Conservation (phyloP, 129 eudicot species). For the Deinandra increscens region DNA sequence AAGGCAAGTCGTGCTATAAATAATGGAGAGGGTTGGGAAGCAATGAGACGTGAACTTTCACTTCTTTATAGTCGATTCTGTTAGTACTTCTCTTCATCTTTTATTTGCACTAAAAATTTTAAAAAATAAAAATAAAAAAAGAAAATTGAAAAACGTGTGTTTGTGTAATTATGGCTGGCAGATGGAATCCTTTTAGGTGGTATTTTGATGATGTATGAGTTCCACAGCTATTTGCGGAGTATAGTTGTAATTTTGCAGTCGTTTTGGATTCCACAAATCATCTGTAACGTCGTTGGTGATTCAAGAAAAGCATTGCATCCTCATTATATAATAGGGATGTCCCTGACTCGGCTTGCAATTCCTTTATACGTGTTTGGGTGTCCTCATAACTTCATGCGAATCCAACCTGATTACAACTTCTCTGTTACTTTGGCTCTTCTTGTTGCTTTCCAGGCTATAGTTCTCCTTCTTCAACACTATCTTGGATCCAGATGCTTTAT, state of each 20-base stretch:
- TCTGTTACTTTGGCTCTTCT: conserved; percentile 63
- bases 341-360: conserved; percentile 76
- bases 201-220: conserved; percentile 91
- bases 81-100: conserved; percentile 42
- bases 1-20: conserved; percentile 84
- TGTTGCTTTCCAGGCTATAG: conserved; percentile 68
- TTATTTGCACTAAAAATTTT: not conserved
- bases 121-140: no score
- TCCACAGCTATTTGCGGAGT: conserved; percentile 68
- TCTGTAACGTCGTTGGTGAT: conserved; percentile 73
- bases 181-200: conserved; percentile 98
- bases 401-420: conserved; percentile 73
- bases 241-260: conserved; percentile 80
- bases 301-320: conserved; percentile 98
- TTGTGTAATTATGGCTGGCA: conserved; percentile 43
- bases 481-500: conserved; percentile 95
- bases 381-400: conserved; percentile 95
- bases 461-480: conserved; percentile 90
- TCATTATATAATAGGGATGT: conserved; percentile 90
- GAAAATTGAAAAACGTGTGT: not conserved
- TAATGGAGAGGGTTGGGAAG: conserved; percentile 93
- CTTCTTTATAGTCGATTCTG: conserved; percentile 96
- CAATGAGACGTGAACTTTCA: conserved; percentile 98
- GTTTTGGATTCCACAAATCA: conserved; percentile 95
- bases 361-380: conserved; percentile 92